Percentiles rank a stretch among this genome's conserved stretches.
phyloP scores from a whole-genome alignment of 2,329 filamentous ascomycete species.

The Fusarium zealandicum region DNA sequence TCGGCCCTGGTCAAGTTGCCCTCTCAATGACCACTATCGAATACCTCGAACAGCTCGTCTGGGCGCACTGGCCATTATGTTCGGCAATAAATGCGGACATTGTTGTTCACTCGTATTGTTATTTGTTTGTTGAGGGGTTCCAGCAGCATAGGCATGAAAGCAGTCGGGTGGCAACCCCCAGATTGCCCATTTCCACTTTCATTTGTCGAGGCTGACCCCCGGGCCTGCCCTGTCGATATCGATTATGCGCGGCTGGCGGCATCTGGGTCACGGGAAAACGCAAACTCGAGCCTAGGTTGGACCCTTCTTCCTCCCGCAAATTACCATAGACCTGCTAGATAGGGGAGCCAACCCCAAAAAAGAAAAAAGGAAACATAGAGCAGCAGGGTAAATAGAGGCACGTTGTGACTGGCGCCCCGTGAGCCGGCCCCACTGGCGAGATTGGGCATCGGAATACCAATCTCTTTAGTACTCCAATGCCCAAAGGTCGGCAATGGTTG shows the following conservation, averaged over 20 bases:
- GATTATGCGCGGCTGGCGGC: constrained; percentile 7
- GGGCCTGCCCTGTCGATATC: constrained; percentile 21
- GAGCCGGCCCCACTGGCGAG: constrained; percentile 21
- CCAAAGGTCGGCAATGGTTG: constrained; percentile 17
- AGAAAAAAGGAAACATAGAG: no score
- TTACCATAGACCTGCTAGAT: constrained; percentile 25
- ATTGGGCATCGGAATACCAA: constrained; percentile 30
- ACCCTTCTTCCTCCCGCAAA: constrained; percentile 16
- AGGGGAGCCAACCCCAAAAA: constrained; percentile 26
- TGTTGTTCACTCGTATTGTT: constrained; percentile 16
- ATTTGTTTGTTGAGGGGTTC: constrained; percentile 10
- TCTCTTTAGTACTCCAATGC: constrained; percentile 13
- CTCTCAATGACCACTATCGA: constrained; percentile 19
- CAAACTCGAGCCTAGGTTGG: neutral
- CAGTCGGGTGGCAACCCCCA: constrained; percentile 16
- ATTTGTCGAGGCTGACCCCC: constrained; percentile 11
- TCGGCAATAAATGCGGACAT: constrained; percentile 18
- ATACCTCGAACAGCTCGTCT: neutral
- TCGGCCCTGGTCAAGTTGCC: constrained; percentile 8
- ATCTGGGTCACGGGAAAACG: constrained; percentile 1
- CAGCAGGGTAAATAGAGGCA: constrained; percentile 20
- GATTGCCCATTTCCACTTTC: constrained; percentile 27
- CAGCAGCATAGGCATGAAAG: constrained; percentile 23
- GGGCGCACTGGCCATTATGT: constrained; percentile 5
- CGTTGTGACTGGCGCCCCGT: constrained; percentile 5